Evolutionary conservation across 2,329 filamentous ascomycete genomes (phyloP).

Genomic region (Eurotiales sp.): DNA sequence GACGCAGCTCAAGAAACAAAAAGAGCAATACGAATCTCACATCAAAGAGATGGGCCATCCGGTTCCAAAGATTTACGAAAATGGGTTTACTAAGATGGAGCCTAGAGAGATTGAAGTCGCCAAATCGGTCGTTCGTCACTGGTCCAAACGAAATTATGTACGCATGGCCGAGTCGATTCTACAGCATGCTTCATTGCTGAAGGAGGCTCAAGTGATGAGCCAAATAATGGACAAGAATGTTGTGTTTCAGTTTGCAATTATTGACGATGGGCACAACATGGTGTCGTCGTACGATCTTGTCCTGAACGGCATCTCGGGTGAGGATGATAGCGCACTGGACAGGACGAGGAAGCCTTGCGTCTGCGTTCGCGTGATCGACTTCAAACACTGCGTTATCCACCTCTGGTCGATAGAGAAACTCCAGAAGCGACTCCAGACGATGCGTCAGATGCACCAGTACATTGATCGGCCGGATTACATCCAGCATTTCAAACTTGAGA

Average conservation of each 20-base stretch:
- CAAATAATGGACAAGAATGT: conserved; percentile 91
- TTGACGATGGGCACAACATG: conserved; percentile 81
- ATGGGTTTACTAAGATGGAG: conserved; percentile 53
- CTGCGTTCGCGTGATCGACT: conserved; percentile 85
- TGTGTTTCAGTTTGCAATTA: conserved; percentile 89
- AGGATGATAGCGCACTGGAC: conserved; percentile 80
- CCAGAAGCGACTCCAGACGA: conserved; percentile 77
- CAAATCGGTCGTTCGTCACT: conserved; percentile 64
- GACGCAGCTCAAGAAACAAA: conserved; percentile 75
- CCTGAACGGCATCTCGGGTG: conserved; percentile 79
- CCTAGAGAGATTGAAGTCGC: conserved; percentile 70
- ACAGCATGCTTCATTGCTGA: conserved; percentile 80
- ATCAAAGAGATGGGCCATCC: conserved; percentile 67
- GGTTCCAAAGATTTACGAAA: conserved; percentile 51
- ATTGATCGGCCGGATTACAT: conserved; percentile 92
- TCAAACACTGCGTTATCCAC: conserved; percentile 77
- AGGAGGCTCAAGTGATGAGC: conserved; percentile 97
- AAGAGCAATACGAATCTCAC: conserved; percentile 78
- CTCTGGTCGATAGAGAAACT: conserved; percentile 95
- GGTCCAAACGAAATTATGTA: conserved; percentile 82
- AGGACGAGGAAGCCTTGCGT: conserved; percentile 84
- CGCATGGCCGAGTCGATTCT: conserved; percentile 90
- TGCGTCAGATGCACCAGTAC: conserved; percentile 97
- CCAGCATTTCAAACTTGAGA: conserved; percentile 86
- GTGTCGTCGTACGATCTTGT: conserved; percentile 97